phyloP scores from a whole-genome alignment of 495 filamentous ascomycete genomes.

The Talaromyces adpressus region DNA sequence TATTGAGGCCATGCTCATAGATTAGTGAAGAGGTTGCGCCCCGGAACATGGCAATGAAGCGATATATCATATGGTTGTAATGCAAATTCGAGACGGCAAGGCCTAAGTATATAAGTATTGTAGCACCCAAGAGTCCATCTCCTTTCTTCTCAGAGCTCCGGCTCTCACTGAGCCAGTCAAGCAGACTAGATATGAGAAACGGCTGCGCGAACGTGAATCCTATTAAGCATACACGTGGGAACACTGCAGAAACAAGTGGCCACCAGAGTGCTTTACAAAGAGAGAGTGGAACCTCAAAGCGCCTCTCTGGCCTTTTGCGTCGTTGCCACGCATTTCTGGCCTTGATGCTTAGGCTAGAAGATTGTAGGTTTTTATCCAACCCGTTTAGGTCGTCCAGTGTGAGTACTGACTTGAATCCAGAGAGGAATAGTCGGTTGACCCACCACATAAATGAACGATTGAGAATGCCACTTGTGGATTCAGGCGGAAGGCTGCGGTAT shows the following conservation, averaged over 20 bases:
- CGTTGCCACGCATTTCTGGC: constrained; percentile 26
- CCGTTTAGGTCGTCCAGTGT: background rate
- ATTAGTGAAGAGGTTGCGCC: constrained; percentile 51
- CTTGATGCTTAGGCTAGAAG: constrained; percentile 18
- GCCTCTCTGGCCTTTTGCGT: background rate
- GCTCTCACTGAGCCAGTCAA: constrained; percentile 34
- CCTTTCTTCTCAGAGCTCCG: constrained; percentile 32
- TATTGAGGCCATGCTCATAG: constrained; percentile 40
- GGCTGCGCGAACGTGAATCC: constrained; percentile 59
- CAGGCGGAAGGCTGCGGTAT: constrained; percentile 33
- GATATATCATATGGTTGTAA: background rate
- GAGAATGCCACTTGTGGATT: constrained; percentile 22
- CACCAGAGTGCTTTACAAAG: constrained; percentile 31
- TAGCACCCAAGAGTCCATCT: constrained; percentile 47
- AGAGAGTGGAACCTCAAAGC: background rate
- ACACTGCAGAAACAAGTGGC: constrained; percentile 39
- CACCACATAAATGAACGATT: constrained; percentile 14
- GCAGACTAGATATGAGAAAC: constrained; percentile 48
- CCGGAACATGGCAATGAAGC: constrained; percentile 50
- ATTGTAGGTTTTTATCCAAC: background rate
- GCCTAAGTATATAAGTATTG: constrained; percentile 38
- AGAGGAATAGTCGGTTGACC: constrained; percentile 11
- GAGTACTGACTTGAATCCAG: background rate
- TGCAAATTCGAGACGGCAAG: constrained; percentile 29
- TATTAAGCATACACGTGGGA: constrained; percentile 45